Evolutionary conservation across 371 early-diverging fungal genomes (phyloP), one percentile per base, ranked within the genome.

Genomic region (Syncephalastrum sp.): DNA sequence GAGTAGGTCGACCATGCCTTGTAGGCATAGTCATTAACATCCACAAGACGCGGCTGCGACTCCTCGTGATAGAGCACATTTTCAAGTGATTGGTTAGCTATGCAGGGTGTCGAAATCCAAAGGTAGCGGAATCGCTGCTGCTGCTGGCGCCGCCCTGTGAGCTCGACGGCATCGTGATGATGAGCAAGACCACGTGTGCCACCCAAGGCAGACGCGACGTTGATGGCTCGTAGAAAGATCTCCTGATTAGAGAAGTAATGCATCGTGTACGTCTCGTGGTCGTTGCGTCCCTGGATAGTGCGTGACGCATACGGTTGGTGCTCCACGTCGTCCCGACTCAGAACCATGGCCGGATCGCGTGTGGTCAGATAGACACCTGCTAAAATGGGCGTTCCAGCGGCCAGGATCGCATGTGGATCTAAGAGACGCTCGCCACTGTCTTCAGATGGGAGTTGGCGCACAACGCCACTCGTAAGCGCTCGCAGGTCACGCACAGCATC

Each of bases 31-130:
- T 64, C 56, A 23, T 24, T 13, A 0, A 56, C 15, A 46, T 64
- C 56, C 12, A 64, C 48, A 3, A 49, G n/a, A 10, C 42, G 29
- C 6, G 16, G 8, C 15, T 19, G 50, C n/a, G 17, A 42, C 14
- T 33, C 21, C 23, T 52, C 53, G 2, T 27, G 19, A 25, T 17
- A 24, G n/a, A 64, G 53, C 4, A 59, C 23, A 42, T 52, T 27
- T 5, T 64, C 27, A 2, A 64, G 53, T 17, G 64, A 64, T 29
- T 64, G 59, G 12, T 47, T 17, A 13, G 51, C 42, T 8, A 50
- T 16, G 25, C 52, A 54, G 2, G 59, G 64, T 3, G 54, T 50
- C 13, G 64, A 43, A n/a, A 64, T 54, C 64, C 64, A 64, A 4
- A 59, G 38, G 42, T 54, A 64, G 38, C 51, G 55, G 24, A 55